Evolutionary conservation across 2,329 filamentous ascomycete genomes (phyloP).

Genomic region (Zymoseptoria brevis): DNA sequence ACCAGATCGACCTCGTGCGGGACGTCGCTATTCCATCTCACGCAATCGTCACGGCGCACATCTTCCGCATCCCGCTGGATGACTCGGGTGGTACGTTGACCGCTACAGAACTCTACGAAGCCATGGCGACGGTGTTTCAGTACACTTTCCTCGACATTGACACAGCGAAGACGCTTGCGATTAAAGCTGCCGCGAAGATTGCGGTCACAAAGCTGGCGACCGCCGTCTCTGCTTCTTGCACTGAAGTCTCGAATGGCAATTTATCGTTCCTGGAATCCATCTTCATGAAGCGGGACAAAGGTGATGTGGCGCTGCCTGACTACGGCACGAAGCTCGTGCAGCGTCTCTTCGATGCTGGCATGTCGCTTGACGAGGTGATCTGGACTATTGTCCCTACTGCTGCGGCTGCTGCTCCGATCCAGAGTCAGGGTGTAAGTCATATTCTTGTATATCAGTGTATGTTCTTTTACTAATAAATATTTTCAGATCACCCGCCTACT

Average conservation of each 20-base stretch:
- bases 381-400: neutral
- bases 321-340: neutral
- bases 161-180: neutral
- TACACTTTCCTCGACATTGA: neutral
- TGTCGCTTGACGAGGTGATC: neutral
- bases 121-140: neutral
- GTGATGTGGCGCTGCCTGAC: neutral
- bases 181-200: neutral
- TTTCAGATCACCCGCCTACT: neutral
- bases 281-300: neutral
- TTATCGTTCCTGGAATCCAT: neutral
- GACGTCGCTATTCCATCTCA: neutral
- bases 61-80: neutral
- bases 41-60: neutral
- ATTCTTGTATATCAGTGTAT: neutral
- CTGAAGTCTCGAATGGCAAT: neutral
- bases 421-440: neutral
- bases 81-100: neutral
- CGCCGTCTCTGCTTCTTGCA: neutral
- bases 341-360: neutral
- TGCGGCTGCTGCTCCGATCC: neutral
- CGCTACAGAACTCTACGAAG: neutral
- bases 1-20: neutral
- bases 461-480: too few relatives aligned
- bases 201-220: neutral